Evolutionary conservation across 139 green algal genomes (phyloP).

Genomic region (Picochlorum sp.): DNA sequence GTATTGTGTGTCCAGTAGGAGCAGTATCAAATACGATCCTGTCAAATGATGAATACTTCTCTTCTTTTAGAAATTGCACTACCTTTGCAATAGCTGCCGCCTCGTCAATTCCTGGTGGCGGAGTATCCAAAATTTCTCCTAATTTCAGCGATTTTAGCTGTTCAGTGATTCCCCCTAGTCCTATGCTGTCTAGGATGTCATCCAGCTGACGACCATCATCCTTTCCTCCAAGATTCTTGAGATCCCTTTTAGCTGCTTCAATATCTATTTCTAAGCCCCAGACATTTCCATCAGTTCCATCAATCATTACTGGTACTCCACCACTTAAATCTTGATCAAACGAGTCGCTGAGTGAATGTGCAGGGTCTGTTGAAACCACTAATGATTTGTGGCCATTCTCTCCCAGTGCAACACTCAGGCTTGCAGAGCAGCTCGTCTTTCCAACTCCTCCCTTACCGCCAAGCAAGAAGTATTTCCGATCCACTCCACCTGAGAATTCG

Average conservation of each 20-base stretch:
- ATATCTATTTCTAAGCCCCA: slow-evolving; percentile 82
- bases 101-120: slow-evolving; percentile 90
- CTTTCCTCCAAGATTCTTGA: slow-evolving; percentile 27
- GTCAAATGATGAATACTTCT: slow-evolving; percentile 77
- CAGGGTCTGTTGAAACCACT: slow-evolving; percentile 94
- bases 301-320: slow-evolving; percentile 70
- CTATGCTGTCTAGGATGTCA: slow-evolving; percentile 67
- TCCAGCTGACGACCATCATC: slow-evolving; percentile 42
- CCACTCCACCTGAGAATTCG: slow-evolving; percentile 2
- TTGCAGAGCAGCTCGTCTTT: slow-evolving; percentile 83
- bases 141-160: slow-evolving; percentile 70
- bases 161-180: slow-evolving; percentile 58
- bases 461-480: slow-evolving; percentile 61
- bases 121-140: slow-evolving; percentile 91
- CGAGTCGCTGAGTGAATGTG: slow-evolving; percentile 91
- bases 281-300: slow-evolving; percentile 62
- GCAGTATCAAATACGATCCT: slow-evolving; percentile 98
- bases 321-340: slow-evolving; percentile 89
- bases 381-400: slow-evolving; percentile 65
- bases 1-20: slow-evolving; percentile 93
- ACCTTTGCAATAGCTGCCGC: slow-evolving; percentile 89
- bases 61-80: slow-evolving; percentile 56
- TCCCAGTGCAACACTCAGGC: slow-evolving; percentile 64
- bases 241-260: slow-evolving; percentile 54
- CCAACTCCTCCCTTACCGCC: slow-evolving; percentile 96